Evolutionary conservation across 2,329 filamentous ascomycete species (phyloP).

Genomic region (Madurella mycetomatis): DNA sequence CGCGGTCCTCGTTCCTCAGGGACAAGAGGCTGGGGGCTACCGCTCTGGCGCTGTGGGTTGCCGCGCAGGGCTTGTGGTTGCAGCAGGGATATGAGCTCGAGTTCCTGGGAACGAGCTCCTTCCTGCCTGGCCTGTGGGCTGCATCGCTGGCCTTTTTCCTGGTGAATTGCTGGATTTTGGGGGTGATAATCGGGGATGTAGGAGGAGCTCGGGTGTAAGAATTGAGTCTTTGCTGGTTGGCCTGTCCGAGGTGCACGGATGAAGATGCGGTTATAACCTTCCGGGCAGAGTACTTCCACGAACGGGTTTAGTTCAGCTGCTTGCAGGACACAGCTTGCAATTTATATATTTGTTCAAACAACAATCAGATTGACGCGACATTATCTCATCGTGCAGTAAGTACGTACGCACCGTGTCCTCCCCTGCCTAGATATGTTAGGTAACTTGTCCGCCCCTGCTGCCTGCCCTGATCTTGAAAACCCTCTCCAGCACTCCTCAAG

Average conservation of each 20-base stretch:
- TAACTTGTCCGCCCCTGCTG: too few species aligned
- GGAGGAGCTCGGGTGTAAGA: not conserved
- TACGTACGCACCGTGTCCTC: not conserved
- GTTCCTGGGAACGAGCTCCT: conserved; percentile 76
- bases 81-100: conserved; percentile 72
- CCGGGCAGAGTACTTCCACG: too few species aligned
- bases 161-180: conserved; percentile 83
- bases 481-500: not conserved
- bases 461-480: not conserved
- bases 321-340: not conserved
- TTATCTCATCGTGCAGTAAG: not conserved
- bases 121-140: conserved; percentile 77
- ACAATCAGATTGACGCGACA: not conserved
- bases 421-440: not conserved
- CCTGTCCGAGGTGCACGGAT: too few species aligned
- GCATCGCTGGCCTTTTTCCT: conserved; percentile 75
- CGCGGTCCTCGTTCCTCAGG: conserved; percentile 66
- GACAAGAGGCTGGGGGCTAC: conserved; percentile 57
- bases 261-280: too few species aligned
- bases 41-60: conserved; percentile 69
- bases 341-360: not conserved
- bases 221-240: not conserved
- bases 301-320: too few species aligned
- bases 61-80: conserved; percentile 70
- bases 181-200: conserved; percentile 70